A percentile compares a stretch with the other conserved stretches of the same genome.
These are phyloP conservation scores for Umbilicus rupestris DNA, from an alignment of 164 flowering plant species.

Conservation along the genomic window DNA sequence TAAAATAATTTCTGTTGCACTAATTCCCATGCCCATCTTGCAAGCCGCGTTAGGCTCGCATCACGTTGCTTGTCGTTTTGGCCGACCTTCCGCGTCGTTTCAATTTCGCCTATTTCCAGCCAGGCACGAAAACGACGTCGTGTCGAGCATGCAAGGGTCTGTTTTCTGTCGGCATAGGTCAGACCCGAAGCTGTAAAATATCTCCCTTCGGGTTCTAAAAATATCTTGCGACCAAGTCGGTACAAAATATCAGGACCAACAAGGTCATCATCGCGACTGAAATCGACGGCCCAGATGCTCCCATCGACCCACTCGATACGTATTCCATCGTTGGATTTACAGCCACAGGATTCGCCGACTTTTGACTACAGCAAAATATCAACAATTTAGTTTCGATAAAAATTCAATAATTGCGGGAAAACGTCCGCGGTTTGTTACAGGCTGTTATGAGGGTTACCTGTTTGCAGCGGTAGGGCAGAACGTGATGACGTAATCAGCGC, in stretches of 20 bases:
- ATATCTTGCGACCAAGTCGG: neutral
- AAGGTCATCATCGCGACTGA: neutral
- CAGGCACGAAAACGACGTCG: too few species aligned
- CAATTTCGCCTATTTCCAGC: too few species aligned
- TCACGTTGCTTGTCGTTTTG: neutral
- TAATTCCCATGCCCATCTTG: neutral
- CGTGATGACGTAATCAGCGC: conserved; percentile 35
- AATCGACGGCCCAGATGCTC: conserved; percentile 1
- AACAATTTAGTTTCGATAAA: too few species aligned
- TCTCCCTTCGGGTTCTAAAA: neutral
- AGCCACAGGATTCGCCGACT: conserved; percentile 1
- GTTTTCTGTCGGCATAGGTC: neutral
- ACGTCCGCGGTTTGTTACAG: too few species aligned
- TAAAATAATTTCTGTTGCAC: neutral
- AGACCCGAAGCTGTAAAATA: neutral
- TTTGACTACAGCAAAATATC: neutral
- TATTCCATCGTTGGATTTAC: neutral
- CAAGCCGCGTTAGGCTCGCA: neutral
- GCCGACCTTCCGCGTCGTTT: neutral
- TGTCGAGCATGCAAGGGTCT: neutral
- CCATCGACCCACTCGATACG: neutral
- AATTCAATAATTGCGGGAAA: too few species aligned
- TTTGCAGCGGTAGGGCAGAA: conserved; percentile 30
- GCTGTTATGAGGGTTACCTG: too few species aligned
- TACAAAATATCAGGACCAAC: neutral